Evolutionary conservation across 2,329 filamentous ascomycete species (phyloP), one percentile per base, ranked within the genome.

Genomic region (Penicillium sp.): DNA sequence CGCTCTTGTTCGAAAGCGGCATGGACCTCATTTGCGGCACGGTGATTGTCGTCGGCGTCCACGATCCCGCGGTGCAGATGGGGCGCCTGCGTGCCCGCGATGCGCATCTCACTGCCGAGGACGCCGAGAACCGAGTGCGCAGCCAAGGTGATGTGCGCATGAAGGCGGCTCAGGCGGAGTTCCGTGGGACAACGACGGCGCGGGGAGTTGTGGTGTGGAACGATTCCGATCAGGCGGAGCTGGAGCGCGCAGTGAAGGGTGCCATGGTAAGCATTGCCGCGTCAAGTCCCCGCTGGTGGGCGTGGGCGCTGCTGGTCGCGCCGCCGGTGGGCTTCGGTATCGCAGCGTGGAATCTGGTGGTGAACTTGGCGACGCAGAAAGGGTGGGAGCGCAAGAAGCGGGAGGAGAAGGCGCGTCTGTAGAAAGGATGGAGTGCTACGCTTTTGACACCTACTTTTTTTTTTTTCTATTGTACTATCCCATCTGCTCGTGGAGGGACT

Each of bases 161-260:
- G 55, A 97, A 97, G 76, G 90, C 87, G 13, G 75, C 77, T 61
- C 74, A 87, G 61, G 87, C 83, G 45, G 74, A 85, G 66, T 80
- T 77, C 32, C 73, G 88, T 31, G 36, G 62, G 1, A 60, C 67
- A 30, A 80, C 80, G 3, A 57, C 63, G 28, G 73, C 71, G 5
- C 77, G 75, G 33, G 91, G 90, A 0, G 77, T 89, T 3, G 87
- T 96, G 21, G 77, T 98, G 16, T 93, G 87, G 87, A 98, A 98
- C 68, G 91, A 97, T 68, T 80, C 79, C 2, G 80, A 80, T 32
- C 82, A 75, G 58, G 81, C 81, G 23, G 80, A 88, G 47, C 64
- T 98, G 58, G 77, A 79, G 65, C 65, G 59, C 35, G 81, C 87
- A 63, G 71, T 97, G 8, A 74, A 76, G 36, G 72, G 69, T 43